Base-by-base conservation (phyloP, 23 red algal species). In the Agarophyton chilense region DNA sequence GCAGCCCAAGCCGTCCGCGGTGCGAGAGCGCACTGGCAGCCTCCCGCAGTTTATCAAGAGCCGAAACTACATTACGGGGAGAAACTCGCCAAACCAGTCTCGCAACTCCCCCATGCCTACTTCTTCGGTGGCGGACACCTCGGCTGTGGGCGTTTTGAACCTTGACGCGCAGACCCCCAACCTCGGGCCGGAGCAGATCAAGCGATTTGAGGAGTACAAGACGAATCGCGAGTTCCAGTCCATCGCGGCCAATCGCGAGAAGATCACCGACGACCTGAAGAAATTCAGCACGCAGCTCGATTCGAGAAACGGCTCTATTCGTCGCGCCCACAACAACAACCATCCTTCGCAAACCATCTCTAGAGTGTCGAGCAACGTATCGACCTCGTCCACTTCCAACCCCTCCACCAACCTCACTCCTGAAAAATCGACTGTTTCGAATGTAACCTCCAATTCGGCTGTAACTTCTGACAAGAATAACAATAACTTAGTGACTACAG, bases 161-260 rank as follows among this genome's bases (percentile, higher is more conserved):
- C 70, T 89, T 62, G 71, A 89, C 29, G 85, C 85, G 14, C 71
- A 89, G 60, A 89, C 85, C 14, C 85, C 85, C 14, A 89, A 89
- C 33, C 67, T 89, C 40, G 85, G 85, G 1, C 85, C 85, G n/a
- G 85, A 89, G 36, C 85, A 89, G 28, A 89, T 89, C 41, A 89
- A 89, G 73, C 29, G 57, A 46, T 89, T 89, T 89, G 71, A 89
- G 71, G 67, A 89, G 45, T 89, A 89, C 71, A 89, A 89, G 60
- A 79, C 85, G 8, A 89, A 89, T 18, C 85, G 85, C 35, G 85
- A 89, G 72, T 58, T 89, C n/a, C 70, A 78, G 25, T 89, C 85
- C 53, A 89, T 89, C 34, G 85, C 85, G 45, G 67, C 73, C 21
- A 89, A 89, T 71, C 85, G 85, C 2, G 85, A 89, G 42, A 78